These are phyloP conservation scores for Simmondsia chinensis DNA, from an alignment of 148 eudicot species.

Conservation along the genomic window DNA sequence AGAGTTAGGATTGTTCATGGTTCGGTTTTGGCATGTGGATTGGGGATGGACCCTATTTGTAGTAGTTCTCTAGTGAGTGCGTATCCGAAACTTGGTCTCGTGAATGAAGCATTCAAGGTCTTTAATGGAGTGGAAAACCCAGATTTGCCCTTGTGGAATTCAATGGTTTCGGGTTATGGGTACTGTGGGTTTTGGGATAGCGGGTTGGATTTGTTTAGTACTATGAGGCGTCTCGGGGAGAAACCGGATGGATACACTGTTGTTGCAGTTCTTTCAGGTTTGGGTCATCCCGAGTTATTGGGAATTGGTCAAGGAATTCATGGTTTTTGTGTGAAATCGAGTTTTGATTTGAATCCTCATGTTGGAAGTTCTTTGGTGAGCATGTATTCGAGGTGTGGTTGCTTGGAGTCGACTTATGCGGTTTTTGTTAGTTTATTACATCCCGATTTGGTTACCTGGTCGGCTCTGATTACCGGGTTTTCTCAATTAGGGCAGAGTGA, in stretches of 20 bases:
- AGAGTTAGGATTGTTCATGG: conserved; percentile 46
- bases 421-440: conserved; percentile 34
- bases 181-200: conserved; percentile 39
- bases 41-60: conserved; percentile 43
- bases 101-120: conserved; percentile 45
- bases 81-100: conserved; percentile 50
- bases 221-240: conserved; percentile 36
- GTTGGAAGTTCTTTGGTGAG: conserved; percentile 54
- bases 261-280: conserved; percentile 52
- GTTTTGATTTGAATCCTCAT: conserved; percentile 47
- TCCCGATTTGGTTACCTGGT: conserved; percentile 79
- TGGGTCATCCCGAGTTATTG: conserved; percentile 25
- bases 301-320: conserved; percentile 55
- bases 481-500: conserved; percentile 33
- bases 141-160: conserved; percentile 68
- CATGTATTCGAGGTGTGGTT: conserved; percentile 63
- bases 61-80: conserved; percentile 61
- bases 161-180: conserved; percentile 60
- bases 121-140: conserved; percentile 36
- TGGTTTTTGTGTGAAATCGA: conserved; percentile 45
- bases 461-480: conserved; percentile 67
- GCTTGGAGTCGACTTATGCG: conserved; percentile 49
- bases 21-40: conserved; percentile 39
- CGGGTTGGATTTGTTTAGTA: conserved; percentile 33
- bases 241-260: conserved; percentile 66